Conservation (phyloP, 306 rosid species). For the Ochetophila trinervis region DNA sequence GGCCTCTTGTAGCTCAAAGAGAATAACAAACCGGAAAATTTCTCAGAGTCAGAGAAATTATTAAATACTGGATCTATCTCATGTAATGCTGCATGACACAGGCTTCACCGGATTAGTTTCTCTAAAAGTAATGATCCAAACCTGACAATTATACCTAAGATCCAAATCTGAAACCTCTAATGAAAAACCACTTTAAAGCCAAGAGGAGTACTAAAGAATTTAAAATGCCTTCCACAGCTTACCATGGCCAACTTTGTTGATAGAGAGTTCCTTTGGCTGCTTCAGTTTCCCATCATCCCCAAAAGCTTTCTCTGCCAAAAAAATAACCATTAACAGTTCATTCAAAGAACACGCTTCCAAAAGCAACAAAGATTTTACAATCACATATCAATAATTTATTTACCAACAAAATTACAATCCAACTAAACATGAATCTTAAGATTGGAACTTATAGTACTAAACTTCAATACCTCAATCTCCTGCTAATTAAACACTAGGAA, state of each 20-base stretch:
- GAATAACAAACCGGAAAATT: slow-evolving; percentile 51
- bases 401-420: neutral
- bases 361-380: neutral
- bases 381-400: neutral
- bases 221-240: slow-evolving; percentile 14
- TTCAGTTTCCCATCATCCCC: slow-evolving; percentile 73
- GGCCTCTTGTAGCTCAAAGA: slow-evolving; percentile 88
- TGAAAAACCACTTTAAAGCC: neutral
- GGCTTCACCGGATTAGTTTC: neutral
- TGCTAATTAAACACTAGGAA: neutral
- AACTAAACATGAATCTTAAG: neutral
- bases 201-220: neutral
- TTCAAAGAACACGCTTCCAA: neutral
- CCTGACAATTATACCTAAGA: neutral
- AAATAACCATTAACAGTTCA: slow-evolving; percentile 14
- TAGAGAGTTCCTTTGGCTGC: slow-evolving; percentile 79
- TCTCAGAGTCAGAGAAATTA: slow-evolving; percentile 66
- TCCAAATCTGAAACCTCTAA: neutral
- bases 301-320: slow-evolving; percentile 82
- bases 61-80: slow-evolving; percentile 79
- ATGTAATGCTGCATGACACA: slow-evolving; percentile 65
- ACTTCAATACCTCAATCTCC: neutral
- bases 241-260: slow-evolving; percentile 98
- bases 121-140: neutral
- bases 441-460: neutral